Evolutionary conservation across 106 monocot genomes (phyloP).

Genomic region (Dendrobium officinale): DNA sequence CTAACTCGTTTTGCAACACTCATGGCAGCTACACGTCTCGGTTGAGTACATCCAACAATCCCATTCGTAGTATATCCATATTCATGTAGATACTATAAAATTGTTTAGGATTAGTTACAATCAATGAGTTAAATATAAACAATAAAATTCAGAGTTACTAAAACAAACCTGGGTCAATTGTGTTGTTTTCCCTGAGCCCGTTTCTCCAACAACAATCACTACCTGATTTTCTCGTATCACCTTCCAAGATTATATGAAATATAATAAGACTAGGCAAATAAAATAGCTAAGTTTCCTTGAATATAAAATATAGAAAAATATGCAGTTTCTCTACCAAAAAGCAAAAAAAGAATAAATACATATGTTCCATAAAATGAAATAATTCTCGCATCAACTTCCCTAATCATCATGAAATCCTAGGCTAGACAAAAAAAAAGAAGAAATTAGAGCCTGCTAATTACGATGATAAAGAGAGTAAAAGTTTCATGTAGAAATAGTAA

Average conservation of each 20-base stretch:
- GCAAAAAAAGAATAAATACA: background rate
- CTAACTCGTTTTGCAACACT: conserved; percentile 94
- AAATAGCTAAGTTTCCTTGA: background rate
- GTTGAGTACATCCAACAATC: conserved; percentile 93
- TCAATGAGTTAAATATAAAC: background rate
- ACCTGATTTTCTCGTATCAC: conserved; percentile 95
- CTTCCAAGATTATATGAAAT: conserved; percentile 25
- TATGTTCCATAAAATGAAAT: background rate
- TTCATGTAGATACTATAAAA: conserved; percentile 74
- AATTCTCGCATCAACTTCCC: background rate
- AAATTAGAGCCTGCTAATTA: background rate
- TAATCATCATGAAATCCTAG: background rate
- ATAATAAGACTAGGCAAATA: background rate
- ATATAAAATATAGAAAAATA: background rate
- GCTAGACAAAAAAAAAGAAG: background rate
- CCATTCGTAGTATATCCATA: conserved; percentile 59
- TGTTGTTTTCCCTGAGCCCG: conserved; percentile 94
- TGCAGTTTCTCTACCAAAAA: background rate
- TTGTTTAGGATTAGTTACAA: background rate
- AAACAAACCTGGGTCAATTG: conserved; percentile 70
- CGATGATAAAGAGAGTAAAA: background rate
- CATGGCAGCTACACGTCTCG: conserved; percentile 94
- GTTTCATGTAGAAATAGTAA: background rate
- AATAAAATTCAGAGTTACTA: background rate
- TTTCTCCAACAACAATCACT: conserved; percentile 91